These are phyloP conservation scores for Trichoderma pleuroti DNA, from an alignment of 2,329 filamentous ascomycete genomes.

Conservation along the genomic window DNA sequence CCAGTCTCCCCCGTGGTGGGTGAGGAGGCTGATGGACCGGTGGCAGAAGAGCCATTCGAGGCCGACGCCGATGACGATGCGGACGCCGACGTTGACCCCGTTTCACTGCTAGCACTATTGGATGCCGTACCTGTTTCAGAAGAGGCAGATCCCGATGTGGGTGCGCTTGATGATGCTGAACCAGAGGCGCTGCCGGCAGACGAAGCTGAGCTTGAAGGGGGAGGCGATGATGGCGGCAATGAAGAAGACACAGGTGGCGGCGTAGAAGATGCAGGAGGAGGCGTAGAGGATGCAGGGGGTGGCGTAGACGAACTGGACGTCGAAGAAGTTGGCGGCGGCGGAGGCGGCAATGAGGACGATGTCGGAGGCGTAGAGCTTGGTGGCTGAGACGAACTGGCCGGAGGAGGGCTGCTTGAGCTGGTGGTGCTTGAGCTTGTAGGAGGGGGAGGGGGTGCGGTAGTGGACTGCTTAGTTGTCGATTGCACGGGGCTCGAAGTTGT, in stretches of 20 bases:
- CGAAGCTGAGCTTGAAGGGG: not conserved
- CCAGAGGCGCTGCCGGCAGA: not conserved
- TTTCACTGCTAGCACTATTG: not conserved
- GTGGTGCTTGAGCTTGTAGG: not conserved
- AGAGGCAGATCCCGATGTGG: not conserved
- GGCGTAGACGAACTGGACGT: not conserved
- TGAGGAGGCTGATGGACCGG: not conserved
- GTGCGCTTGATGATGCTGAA: not conserved
- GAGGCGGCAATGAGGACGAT: not conserved
- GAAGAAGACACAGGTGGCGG: not conserved
- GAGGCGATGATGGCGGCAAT: not conserved
- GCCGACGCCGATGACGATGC: not conserved
- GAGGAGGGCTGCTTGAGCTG: not conserved
- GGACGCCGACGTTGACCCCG: not conserved
- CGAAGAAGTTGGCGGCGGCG: not conserved
- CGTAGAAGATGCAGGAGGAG: not conserved
- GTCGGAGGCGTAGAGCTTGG: not conserved
- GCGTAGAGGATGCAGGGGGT: not conserved
- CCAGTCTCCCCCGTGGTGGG: not conserved
- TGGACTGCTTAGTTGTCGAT: conserved; percentile 1
- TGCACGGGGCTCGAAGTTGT: not conserved
- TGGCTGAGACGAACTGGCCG: not conserved
- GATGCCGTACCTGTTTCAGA: conserved; percentile 4
- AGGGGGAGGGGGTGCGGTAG: not conserved
- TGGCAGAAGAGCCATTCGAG: not conserved